Percentiles rank a stretch among this genome's conserved stretches.
Evolutionary conservation across 2,329 filamentous ascomycete species (phyloP).

Genomic region (Pseudocercospora fijiensis): DNA sequence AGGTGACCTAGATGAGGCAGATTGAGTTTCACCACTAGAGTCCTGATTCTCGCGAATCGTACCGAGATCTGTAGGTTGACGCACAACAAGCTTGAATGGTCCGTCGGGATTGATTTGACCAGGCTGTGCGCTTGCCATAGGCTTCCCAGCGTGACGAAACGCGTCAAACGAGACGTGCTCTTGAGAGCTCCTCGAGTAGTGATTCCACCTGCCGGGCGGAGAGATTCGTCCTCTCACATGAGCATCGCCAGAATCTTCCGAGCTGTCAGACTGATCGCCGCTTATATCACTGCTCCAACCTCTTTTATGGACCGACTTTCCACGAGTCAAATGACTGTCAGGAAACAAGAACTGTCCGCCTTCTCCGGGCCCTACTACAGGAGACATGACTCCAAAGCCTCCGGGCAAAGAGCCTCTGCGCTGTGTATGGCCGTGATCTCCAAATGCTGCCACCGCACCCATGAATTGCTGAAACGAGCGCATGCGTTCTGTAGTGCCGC

Average conservation of each 20-base stretch:
- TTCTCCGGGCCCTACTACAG: constrained; percentile 24
- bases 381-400: constrained; percentile 29
- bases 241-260: constrained; percentile 28
- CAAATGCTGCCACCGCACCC: constrained; percentile 33
- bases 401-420: constrained; percentile 27
- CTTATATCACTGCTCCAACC: constrained; percentile 39
- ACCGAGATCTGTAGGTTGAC: constrained; percentile 22
- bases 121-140: neutral
- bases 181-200: constrained; percentile 11
- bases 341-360: constrained; percentile 27
- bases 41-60: constrained; percentile 22
- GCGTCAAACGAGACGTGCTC: constrained; percentile 12
- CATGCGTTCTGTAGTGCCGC: constrained; percentile 34
- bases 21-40: constrained; percentile 25
- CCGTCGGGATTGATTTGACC: constrained; percentile 3
- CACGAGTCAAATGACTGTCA: constrained; percentile 25
- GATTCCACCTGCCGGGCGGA: constrained; percentile 22
- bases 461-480: constrained; percentile 34
- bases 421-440: constrained; percentile 18
- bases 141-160: constrained; percentile 2
- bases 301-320: constrained; percentile 29
- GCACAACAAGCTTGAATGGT: constrained; percentile 25
- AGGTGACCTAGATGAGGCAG: constrained; percentile 26
- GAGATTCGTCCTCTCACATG: constrained; percentile 17
- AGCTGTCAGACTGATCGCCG: constrained; percentile 38